phyloP scores from a whole-genome alignment of 2,329 filamentous ascomycete species.

The Periconia sp. region DNA sequence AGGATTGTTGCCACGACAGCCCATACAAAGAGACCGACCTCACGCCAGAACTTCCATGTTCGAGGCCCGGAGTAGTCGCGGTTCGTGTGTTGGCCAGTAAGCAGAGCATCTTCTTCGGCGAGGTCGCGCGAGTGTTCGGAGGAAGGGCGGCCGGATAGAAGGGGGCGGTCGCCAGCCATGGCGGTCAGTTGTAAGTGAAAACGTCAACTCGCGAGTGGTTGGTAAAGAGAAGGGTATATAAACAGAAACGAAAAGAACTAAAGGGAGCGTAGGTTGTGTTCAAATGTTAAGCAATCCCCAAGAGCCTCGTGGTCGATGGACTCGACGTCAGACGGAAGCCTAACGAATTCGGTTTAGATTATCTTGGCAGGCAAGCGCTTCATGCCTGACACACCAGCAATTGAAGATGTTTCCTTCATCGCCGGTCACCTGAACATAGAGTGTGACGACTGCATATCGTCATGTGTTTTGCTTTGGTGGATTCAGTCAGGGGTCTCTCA shows the following conservation, averaged over 20 bases:
- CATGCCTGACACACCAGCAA: neutral
- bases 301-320: neutral
- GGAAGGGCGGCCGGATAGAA: conserved; percentile 57
- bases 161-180: conserved; percentile 53
- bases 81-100: conserved; percentile 55
- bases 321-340: neutral
- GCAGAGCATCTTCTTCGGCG: conserved; percentile 64
- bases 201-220: neutral
- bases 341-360: neutral
- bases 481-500: no score
- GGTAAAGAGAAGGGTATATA: neutral
- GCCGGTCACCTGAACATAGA: neutral
- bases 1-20: conserved; percentile 76
- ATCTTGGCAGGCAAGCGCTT: neutral
- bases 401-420: neutral
- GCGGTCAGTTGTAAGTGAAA: neutral
- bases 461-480: no score
- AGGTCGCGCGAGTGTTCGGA: conserved; percentile 58
- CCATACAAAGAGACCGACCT: conserved; percentile 79
- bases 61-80: conserved; percentile 32
- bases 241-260: neutral
- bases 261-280: neutral
- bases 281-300: neutral
- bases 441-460: neutral
- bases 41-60: conserved; percentile 65